These are phyloP conservation scores for Phytophthora agathidicida DNA, from an alignment of 352 stramenopile species.

Conservation along the genomic window DNA sequence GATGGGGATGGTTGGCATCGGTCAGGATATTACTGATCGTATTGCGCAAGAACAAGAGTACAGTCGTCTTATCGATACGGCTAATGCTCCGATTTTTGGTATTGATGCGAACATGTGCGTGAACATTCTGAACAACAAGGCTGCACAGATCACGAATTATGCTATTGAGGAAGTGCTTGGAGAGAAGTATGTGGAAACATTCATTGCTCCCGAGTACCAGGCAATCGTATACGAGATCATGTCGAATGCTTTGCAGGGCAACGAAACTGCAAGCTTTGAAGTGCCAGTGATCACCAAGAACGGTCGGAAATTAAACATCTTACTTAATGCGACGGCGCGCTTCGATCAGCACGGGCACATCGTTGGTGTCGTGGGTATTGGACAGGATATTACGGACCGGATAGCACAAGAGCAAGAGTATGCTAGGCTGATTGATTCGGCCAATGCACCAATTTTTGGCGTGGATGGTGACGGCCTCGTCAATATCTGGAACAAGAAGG, in stretches of 20 bases:
- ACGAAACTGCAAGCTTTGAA: conserved; percentile 75
- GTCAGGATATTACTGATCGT: conserved; percentile 69
- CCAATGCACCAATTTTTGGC: conserved; percentile 89
- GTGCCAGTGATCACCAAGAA: conserved; percentile 78
- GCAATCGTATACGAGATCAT: conserved; percentile 74
- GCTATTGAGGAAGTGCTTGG: conserved; percentile 74
- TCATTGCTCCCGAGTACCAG: conserved; percentile 80
- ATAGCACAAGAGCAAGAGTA: conserved; percentile 68
- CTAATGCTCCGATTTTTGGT: conserved; percentile 67
- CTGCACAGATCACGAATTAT: conserved; percentile 74
- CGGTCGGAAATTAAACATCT: conserved; percentile 67
- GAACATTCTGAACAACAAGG: conserved; percentile 79
- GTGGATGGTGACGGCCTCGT: conserved; percentile 68
- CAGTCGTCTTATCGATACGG: conserved; percentile 55
- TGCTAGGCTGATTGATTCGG: conserved; percentile 66
- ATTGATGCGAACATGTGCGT: conserved; percentile 52
- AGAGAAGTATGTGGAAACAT: conserved; percentile 76
- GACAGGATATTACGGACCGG: conserved; percentile 77
- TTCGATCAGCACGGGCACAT: conserved; percentile 69
- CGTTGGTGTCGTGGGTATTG: conserved; percentile 74
- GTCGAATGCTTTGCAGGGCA: conserved; percentile 59
- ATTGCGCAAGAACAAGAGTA: conserved; percentile 69
- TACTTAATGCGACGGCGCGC: conserved; percentile 80
- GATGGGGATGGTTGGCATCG: conserved; percentile 81
- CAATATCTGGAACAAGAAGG: conserved; percentile 80